These are phyloP conservation scores for Coleophoma eucalyptorum DNA, from an alignment of 2,329 filamentous ascomycete genomes.

Conservation along the genomic window DNA sequence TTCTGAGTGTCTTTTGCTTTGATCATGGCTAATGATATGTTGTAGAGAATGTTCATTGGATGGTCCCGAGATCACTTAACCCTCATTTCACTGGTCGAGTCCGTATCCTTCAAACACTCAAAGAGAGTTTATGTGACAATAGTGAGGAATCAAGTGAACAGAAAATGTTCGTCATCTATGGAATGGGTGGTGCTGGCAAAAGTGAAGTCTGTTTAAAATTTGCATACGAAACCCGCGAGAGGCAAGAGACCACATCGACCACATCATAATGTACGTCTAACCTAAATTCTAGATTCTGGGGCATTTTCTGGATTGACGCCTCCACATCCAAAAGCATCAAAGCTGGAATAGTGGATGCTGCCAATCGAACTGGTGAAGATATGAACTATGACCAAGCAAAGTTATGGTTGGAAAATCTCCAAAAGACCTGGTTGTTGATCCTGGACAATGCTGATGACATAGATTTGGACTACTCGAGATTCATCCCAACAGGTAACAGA, in stretches of 20 bases:
- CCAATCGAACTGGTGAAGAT: conserved; percentile 8
- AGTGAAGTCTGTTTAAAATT: conserved; percentile 23
- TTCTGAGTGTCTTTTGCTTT: no score
- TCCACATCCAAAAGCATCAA: no score
- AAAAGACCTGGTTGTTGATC: conserved; percentile 30
- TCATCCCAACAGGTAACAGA: conserved; percentile 26
- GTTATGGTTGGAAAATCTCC: conserved; percentile 7
- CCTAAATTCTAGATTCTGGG: conserved; percentile 16
- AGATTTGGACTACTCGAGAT: conserved; percentile 25
- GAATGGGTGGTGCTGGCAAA: conserved; percentile 24
- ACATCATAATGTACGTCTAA: no score
- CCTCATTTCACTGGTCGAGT: no score
- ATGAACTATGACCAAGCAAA: neutral
- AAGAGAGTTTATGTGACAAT: no score
- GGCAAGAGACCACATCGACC: neutral
- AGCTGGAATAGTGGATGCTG: no score
- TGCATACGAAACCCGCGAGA: conserved; percentile 13
- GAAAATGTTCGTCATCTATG: conserved; percentile 17
- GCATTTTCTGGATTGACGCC: conserved; percentile 15
- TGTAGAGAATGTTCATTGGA: no score
- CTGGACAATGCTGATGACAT: conserved; percentile 39
- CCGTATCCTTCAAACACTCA: no score
- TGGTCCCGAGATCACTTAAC: no score
- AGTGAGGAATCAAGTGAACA: no score
- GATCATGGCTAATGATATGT: no score